Evolutionary conservation across 192 early-diverging fungal species (phyloP), one percentile per base, ranked within the genome.

Genomic region (Gamsiella multidivaricata): DNA sequence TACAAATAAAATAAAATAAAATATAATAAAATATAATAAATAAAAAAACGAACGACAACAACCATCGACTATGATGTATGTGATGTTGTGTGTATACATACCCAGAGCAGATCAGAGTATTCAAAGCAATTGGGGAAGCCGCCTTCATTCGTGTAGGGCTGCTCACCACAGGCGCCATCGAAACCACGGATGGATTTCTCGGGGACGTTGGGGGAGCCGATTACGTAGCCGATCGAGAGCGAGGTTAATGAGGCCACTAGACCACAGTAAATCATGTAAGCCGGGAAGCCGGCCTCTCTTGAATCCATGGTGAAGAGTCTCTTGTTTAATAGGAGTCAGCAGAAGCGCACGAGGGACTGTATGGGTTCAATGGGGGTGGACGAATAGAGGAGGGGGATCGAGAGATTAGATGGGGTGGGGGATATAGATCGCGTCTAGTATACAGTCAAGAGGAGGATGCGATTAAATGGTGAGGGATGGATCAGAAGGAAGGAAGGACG

Each of bases 181-280:
- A 20, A 25, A 22, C 74, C 74, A 57, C 73, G 80, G n/a, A 80
- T 85, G 17, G 69, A 45, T 11, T 34, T 58, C n/a, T 80, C 81
- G 28, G 81, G 73, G 51, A 85, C 68, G 55, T 85, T 85, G 54
- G 84, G 66, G 3, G 79, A 81, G 26, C 81, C 84, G 50, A 85
- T 85, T 9, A 81, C 74, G 56, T 78, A 85, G 41, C 81, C 81
- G 55, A 75, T 79, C 20, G 70, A 79, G 31, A 82, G 71, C 17
- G 84, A 81, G 34, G 79, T 80, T 36, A 85, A 53, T 18, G 70
- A 72, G 28, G 78, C 61, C 18, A 85, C 31, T 9, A 74, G 22
- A 37, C 69, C 79, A 50, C 73, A 79, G 29, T 74, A 85, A 45
- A 85, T 51, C 81, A 85, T 85, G 50, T 81, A 82, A 7, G 42